Base-by-base conservation (phyloP, 129 eudicot species). In the Tagetes erecta region DNA sequence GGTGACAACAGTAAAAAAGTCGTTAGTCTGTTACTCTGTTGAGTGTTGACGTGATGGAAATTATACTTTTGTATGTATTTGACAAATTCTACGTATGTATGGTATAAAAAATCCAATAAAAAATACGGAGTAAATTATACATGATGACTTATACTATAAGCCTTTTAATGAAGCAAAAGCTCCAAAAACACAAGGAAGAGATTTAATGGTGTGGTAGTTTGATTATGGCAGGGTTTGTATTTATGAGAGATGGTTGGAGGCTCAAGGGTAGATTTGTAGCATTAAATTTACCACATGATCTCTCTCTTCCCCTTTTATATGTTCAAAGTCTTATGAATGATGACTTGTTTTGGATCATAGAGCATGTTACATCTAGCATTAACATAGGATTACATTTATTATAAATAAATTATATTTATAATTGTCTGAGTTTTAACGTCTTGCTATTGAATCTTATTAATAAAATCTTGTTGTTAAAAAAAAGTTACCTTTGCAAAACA, bases 221-320 rank as follows among this genome's bases (percentile, higher is more conserved):
- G 71, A 57, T 69, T 12, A 46, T 58, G 42, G 64, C 71, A 70
- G 81, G 62, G 76, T 70, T 50, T 38, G 45, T 70, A 78, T 78
- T 78, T 78, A 78, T 70, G 76, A 59, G 51, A 60, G 71, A 69
- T 78, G 45, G 76, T 70, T 70, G 71, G 53, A 71, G 74, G 39
- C 35, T 13, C 64, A 50, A 41, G 74, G 77, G 77, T 78, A 78
- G 82, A 78, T 78, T 78, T 78, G 33, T 60, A 63, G 77, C 77
- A 78, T 71, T 70, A 63, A 78, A 71, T 78, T 64, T 70, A 71
- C 68, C 56, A 4, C 8, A 3, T n/a, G n/a, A n/a, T 47, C 11
- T 27, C 5, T 27, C 2, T 53, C 49, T 14, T 1, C 47, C 39
- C 41, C 63, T 35, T 14, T 49, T 56, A 62, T 62, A 44, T 62